Evolutionary conservation across 1,139 yeast species (phyloP).

Genomic region (Scheffersomyces insectosa): DNA sequence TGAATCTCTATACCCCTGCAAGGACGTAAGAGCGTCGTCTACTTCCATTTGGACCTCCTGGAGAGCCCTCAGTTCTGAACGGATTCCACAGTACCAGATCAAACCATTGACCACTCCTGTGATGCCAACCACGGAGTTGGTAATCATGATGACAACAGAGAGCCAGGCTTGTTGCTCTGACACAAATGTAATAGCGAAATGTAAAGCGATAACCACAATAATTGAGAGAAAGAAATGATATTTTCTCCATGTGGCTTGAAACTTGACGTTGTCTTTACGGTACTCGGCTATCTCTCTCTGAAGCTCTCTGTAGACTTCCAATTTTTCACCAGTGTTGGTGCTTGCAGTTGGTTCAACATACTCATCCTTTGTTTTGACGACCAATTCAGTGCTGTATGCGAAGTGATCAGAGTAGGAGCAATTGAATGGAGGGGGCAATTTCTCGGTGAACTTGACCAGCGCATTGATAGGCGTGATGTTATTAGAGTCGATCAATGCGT

Average conservation of each 20-base stretch:
- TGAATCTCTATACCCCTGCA: too few relatives aligned
- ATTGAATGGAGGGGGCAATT: conserved; percentile 55
- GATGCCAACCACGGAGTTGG: conserved; percentile 52
- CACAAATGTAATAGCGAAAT: conserved; percentile 63
- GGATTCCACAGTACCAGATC: conserved; percentile 76
- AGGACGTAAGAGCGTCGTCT: conserved; percentile 31
- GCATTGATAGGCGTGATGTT: conserved; percentile 58
- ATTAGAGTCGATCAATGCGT: conserved; percentile 70
- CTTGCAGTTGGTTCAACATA: conserved; percentile 1
- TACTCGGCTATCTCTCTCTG: conserved; percentile 57
- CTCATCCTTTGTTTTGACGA: conserved; percentile 12
- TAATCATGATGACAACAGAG: conserved; percentile 56
- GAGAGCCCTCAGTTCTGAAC: conserved; percentile 75
- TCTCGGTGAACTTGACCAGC: conserved; percentile 70
- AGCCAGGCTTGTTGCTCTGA: conserved; percentile 56
- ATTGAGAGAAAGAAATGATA: conserved; percentile 64
- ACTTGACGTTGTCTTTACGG: conserved; percentile 49
- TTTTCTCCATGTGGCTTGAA: conserved; percentile 67
- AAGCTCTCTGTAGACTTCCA: conserved; percentile 56
- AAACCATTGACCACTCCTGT: conserved; percentile 77
- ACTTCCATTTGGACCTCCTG: conserved; percentile 68
- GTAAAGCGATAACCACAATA: conserved; percentile 48
- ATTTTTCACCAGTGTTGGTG: conserved; percentile 18
- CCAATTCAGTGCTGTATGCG: conserved; percentile 69
- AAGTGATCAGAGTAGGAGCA: conserved; percentile 89